These are phyloP conservation scores for Venustampulla echinocandica DNA, from an alignment of 495 filamentous ascomycete genomes.

Conservation along the genomic window DNA sequence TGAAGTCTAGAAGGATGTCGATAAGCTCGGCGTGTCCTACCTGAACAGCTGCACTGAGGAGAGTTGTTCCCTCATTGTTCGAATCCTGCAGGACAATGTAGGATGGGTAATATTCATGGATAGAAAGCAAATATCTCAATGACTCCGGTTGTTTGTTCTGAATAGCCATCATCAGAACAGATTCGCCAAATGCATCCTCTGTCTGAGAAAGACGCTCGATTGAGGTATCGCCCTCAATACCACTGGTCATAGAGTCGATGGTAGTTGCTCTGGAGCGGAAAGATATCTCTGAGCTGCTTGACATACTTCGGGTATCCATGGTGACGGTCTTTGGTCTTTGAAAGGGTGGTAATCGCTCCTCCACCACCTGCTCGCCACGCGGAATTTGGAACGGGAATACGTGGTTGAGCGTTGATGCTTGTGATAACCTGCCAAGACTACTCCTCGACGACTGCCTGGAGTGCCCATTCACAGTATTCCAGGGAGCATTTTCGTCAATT, in stretches of 20 bases:
- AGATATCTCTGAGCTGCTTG: slow-evolving; percentile 74
- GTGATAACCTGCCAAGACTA: slow-evolving; percentile 38
- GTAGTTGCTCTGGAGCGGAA: slow-evolving; percentile 68
- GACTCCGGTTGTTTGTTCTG: slow-evolving; percentile 62
- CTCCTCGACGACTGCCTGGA: slow-evolving; percentile 36
- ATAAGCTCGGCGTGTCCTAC: slow-evolving; percentile 66
- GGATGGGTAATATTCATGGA: slow-evolving; percentile 63
- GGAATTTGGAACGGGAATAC: slow-evolving; percentile 81
- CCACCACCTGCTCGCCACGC: slow-evolving; percentile 23
- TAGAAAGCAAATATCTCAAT: slow-evolving; percentile 67
- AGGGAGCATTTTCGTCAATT: slow-evolving; percentile 22
- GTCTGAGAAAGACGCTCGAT: slow-evolving; percentile 75
- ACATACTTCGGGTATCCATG: slow-evolving; percentile 81
- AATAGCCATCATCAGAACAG: slow-evolving; percentile 92
- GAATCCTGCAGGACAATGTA: slow-evolving; percentile 67
- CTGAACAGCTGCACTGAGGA: slow-evolving; percentile 92
- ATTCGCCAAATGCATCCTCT: slow-evolving; percentile 72
- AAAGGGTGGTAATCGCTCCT: slow-evolving; percentile 31
- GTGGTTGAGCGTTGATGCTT: slow-evolving; percentile 56
- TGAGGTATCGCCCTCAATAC: slow-evolving; percentile 76
- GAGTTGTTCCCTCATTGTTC: slow-evolving; percentile 80
- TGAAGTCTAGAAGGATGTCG: slow-evolving; percentile 61
- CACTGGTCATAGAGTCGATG: slow-evolving; percentile 60
- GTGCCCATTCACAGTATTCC: slow-evolving; percentile 36
- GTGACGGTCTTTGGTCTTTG: slow-evolving; percentile 68